Base-by-base conservation (phyloP, 2,329 filamentous ascomycete genomes). In the Pyrenochaeta sp. region DNA sequence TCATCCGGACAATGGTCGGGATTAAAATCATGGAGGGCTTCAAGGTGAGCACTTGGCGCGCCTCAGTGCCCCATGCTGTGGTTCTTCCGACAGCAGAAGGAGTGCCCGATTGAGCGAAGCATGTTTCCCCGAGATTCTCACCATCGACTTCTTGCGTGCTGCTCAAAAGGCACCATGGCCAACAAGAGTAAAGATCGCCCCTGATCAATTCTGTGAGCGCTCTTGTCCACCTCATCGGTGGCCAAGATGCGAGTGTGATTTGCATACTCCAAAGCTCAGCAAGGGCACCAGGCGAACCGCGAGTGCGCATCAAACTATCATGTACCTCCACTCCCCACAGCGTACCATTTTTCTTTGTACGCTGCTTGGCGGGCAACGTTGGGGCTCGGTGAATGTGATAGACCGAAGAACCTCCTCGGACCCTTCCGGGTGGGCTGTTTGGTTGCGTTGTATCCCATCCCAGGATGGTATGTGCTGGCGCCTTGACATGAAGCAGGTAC, bases 401-500 rank as follows among this genome's bases (percentile, higher is more conserved):
- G n/a, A n/a, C n/a, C n/a, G n/a, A n/a, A n/a, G n/a, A n/a, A n/a
- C n/a, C 15, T 26, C 26, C 19, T 20, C 35, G 27, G 24, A 35
- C 23, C 19, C 11, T 13, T 27, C 19, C 11, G 31, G 19, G 10
- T 35, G 10, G 31, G 31, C 11, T 13, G 11, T 7, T 35, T 35
- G 31, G 19, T 20, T 21, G 30, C 9, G 19, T 13, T 13, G 18
- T 13, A 10, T n/a, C n/a, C n/a, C n/a, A n/a, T 17, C 27, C 14
- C 13, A 21, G 21, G 10, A 24, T 17, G 34, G 17, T 26, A 26
- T 26, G 34, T 36, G 28, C 37, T 32, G 28, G 37, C 37, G 37
- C 14, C 28, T 29, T 27, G 28, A 26, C 20, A 21, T 29, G 17
- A 42, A 32, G 41, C 41, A 50, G 41, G 46, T 45, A 44, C 46